A percentile compares a stretch with the other conserved stretches of the same genome.
These are phyloP conservation scores for Aegilops bicornis DNA, from an alignment of 176 grass and related monocot species.

Conservation along the genomic window DNA sequence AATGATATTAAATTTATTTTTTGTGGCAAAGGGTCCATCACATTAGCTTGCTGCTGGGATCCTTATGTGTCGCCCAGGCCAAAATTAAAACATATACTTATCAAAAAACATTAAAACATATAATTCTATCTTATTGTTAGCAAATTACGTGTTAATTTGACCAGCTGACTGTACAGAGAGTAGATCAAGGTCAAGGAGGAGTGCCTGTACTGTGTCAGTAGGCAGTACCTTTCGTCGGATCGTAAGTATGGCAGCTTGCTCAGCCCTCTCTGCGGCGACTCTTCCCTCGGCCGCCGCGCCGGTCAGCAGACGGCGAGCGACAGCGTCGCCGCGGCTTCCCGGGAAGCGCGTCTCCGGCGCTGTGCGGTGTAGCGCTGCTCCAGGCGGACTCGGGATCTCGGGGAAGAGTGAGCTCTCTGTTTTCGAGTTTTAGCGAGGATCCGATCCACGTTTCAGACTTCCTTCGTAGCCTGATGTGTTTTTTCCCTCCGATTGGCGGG, in stretches of 20 bases:
- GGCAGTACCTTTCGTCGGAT: neutral
- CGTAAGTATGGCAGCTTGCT: neutral
- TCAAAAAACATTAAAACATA: no score
- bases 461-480: neutral
- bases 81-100: no score
- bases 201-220: neutral
- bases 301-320: neutral
- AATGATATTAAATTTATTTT: no score
- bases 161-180: no score
- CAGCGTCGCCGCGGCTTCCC: neutral
- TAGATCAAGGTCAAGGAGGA: no score
- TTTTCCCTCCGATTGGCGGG: neutral
- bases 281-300: neutral
- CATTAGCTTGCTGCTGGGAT: no score
- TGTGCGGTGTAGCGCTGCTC: constrained; percentile 34
- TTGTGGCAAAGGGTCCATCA: no score
- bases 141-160: no score
- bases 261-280: neutral
- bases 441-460: neutral
- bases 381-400: neutral
- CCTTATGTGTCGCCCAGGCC: no score
- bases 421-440: neutral
- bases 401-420: constrained; percentile 33
- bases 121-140: no score
- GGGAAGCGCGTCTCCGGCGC: neutral